Evolutionary conservation across 2,329 filamentous ascomycete species (phyloP), one percentile per base, ranked within the genome.

Genomic region (Calonectria pseudoreteaudii): DNA sequence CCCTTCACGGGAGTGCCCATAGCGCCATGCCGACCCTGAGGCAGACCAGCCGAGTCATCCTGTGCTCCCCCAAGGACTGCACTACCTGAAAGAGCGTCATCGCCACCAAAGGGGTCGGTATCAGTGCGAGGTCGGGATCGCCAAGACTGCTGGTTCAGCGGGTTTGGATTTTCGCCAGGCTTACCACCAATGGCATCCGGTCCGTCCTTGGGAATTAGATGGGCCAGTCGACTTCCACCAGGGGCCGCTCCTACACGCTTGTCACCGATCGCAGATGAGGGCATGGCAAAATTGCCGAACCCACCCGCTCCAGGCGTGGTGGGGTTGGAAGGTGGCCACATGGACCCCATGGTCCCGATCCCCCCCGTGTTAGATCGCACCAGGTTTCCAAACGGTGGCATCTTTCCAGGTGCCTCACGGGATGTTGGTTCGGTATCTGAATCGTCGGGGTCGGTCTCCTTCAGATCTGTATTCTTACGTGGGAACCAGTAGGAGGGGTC

Each of bases 281-380:
- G 85, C 67, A 97, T 84, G n/a, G 94, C 93, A 84, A 98, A 98
- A 80, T 93, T 97, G 14, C 96, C 96, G 85, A 99, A 99, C 28
- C 93, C 93, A 41, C 96, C 95, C 9, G 93, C 90, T 78, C 94
- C 91, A 16, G 91, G 90, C 53, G 93, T 90, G 65, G 88, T 88
- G 69, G 91, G 90, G 28, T 91, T 89, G 18, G 90, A 83, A 5
- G 84, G 79, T 26, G 84, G 83, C 85, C 85, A 86, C 11, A 85
- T 89, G 18, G 83, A 80, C 28, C 86, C 86, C 75, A 90, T 87
- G 5, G 83, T 85, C 1, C 86, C 80, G 36, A 83, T 85, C n/a
- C 88, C 87, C 9, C 86, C 85, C 36, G 90, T 91, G 76, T 90
- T 92, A 78, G 86, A 88, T 47, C 91, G 89, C 74, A 89, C 84